These are phyloP conservation scores for Leccinum subatratum DNA, from an alignment of 1,284 basidiomycete species.

Conservation along the genomic window DNA sequence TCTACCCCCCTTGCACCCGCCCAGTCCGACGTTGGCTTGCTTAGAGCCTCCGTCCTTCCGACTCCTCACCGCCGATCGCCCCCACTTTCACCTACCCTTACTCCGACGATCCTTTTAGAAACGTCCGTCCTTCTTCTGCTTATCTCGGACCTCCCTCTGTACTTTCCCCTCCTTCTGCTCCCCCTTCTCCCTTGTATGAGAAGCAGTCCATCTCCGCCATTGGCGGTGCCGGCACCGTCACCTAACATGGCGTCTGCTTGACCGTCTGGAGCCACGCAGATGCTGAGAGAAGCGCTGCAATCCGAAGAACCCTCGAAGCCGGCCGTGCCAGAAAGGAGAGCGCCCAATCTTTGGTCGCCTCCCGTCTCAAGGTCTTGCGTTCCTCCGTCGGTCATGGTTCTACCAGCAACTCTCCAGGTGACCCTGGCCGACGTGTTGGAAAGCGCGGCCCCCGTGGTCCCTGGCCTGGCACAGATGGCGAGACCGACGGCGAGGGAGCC, in stretches of 20 bases:
- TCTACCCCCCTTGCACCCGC: slow-evolving; percentile 66
- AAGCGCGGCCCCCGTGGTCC: slow-evolving; percentile 60
- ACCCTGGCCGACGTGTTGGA: slow-evolving; percentile 51
- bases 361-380: slow-evolving; percentile 60
- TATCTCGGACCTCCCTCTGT: slow-evolving; percentile 68
- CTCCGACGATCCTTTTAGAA: slow-evolving; percentile 67
- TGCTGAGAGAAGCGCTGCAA: slow-evolving; percentile 74
- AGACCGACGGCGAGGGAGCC: slow-evolving; percentile 60
- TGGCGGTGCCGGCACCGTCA: slow-evolving; percentile 46
- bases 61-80: slow-evolving; percentile 57
- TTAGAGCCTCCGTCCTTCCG: slow-evolving; percentile 69
- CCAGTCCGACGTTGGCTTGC: slow-evolving; percentile 54
- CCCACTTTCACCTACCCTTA: slow-evolving; percentile 65
- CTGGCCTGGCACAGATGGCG: slow-evolving; percentile 65
- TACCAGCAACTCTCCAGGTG: slow-evolving; percentile 42
- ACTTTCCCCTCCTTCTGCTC: slow-evolving; percentile 42
- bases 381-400: slow-evolving; percentile 41
- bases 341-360: slow-evolving; percentile 63
- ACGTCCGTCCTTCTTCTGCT: slow-evolving; percentile 66
- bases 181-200: slow-evolving; percentile 38
- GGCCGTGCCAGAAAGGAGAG: slow-evolving; percentile 73
- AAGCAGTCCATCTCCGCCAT: slow-evolving; percentile 36
- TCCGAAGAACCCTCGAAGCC: slow-evolving; percentile 75
- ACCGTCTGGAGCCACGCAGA: slow-evolving; percentile 95
- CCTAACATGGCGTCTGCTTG: slow-evolving; percentile 85